Base-by-base conservation (phyloP, 2,329 filamentous ascomycete genomes). In the Rachicladosporium sp. region DNA sequence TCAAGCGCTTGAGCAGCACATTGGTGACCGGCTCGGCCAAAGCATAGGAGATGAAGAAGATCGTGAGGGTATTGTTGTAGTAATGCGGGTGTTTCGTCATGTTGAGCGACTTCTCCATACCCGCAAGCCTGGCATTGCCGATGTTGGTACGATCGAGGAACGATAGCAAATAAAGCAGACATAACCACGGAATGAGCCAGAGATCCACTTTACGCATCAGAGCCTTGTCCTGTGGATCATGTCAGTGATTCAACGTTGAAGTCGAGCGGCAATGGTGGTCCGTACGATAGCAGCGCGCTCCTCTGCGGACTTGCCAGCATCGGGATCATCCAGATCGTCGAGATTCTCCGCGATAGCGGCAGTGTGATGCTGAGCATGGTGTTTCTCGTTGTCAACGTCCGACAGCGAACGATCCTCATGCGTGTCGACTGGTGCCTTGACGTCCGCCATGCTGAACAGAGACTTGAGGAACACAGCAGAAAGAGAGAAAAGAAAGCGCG, bases 1-100 rank as follows among this genome's bases (percentile, higher is more conserved):
- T 71, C 45, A 84, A 65, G 11, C 70, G 72, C 63, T 93, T 93
- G 43, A 93, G 75, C 15, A 93, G 61, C 35, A 89, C 67, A 56
- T 93, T 93, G 43, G 83, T 86, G 33, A 87, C 51, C 0, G 78
- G 76, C 57, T 91, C 85, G 46, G 85, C 87, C 27, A 87, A 61
- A 2, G 82, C 72, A 57, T 94, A 94, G 1, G 82, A 86, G 36
- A 93, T 70, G 64, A 93, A 93, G 65, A 93, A 93, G 50, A 93
- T 80, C 29, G 82, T 84, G 6, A 93, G 68, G 0, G 78, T 74
- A 13, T 73, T 68, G 57, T 88, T 88, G 64, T 87, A 93, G 15
- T 19, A 19, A 19, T 19, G 15, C 54, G 81, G 68, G 4, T 67
- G 61, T 2, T 71, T 68, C 0, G 69, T 70, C 67, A 89, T 74